These are phyloP conservation scores for Boechera stricta DNA, from an alignment of 345 rosid genomes.

Conservation along the genomic window DNA sequence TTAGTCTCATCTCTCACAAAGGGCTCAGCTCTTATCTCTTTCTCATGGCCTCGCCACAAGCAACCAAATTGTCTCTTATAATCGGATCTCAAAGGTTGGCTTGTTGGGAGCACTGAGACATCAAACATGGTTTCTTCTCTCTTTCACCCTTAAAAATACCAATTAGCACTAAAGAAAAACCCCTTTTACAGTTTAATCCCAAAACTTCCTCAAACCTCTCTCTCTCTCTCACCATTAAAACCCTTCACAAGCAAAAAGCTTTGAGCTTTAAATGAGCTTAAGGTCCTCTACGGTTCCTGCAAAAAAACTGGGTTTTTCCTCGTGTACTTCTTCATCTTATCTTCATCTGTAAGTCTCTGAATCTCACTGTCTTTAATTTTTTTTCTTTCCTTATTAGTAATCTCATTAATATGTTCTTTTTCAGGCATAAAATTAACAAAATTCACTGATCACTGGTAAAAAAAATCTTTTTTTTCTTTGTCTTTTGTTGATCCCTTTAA, in stretches of 20 bases:
- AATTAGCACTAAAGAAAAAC: conserved; percentile 28
- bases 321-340: conserved; percentile 26
- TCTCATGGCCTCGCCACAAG: conserved; percentile 77
- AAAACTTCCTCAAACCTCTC: conserved; percentile 9
- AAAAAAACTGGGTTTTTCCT: conserved; percentile 32
- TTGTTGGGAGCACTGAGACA: conserved; percentile 88
- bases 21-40: conserved; percentile 45
- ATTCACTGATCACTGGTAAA: not conserved
- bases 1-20: conserved; percentile 45
- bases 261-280: conserved; percentile 45
- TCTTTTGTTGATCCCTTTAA: conserved; percentile 20
- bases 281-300: conserved; percentile 38
- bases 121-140: conserved; percentile 45
- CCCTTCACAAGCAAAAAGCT: conserved; percentile 39
- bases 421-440: conserved; percentile 39
- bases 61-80: conserved; percentile 97
- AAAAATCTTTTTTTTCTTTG: not conserved
- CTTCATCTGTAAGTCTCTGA: conserved; percentile 42
- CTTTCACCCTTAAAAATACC: conserved; percentile 6
- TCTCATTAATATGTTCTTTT: conserved; percentile 41
- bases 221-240: conserved; percentile 47
- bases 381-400: conserved; percentile 37
- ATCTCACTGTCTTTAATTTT: conserved; percentile 17
- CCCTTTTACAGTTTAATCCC: conserved; percentile 36
- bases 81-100: conserved; percentile 56